phyloP scores from a whole-genome alignment of 2,329 filamentous ascomycete genomes.

The Paecilomyces formosus region DNA sequence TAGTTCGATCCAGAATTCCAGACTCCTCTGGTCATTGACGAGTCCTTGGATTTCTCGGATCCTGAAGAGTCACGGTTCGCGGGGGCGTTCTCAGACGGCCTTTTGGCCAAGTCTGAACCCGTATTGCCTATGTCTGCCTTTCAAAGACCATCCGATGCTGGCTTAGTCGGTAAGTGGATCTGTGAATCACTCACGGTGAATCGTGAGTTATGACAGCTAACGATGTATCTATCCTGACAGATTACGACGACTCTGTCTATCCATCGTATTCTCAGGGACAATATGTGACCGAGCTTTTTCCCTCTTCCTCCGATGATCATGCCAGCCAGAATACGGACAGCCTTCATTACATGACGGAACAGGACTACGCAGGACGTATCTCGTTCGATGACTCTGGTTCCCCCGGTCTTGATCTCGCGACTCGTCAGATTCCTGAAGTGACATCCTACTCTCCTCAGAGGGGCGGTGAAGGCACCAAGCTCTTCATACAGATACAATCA shows the following conservation, averaged over 20 bases:
- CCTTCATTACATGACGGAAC: slow-evolving; percentile 30
- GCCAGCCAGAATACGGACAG: slow-evolving; percentile 34
- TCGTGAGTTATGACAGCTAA: neutral
- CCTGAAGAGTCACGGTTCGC: slow-evolving; percentile 38
- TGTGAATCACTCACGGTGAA: neutral
- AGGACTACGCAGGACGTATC: slow-evolving; percentile 26
- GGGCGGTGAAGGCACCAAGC: slow-evolving; percentile 61
- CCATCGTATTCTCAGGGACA: slow-evolving; percentile 29
- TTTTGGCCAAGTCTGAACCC: slow-evolving; percentile 51
- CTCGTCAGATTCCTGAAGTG: slow-evolving; percentile 56
- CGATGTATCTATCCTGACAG: slow-evolving; percentile 12
- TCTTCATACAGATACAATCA: slow-evolving; percentile 67
- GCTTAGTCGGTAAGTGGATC: slow-evolving; percentile 67
- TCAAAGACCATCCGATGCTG: slow-evolving; percentile 65
- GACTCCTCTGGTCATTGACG: slow-evolving; percentile 41
- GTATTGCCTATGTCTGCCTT: slow-evolving; percentile 75
- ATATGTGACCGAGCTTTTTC: slow-evolving; percentile 33
- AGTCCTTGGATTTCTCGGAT: slow-evolving; percentile 39
- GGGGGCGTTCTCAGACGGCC: slow-evolving; percentile 42
- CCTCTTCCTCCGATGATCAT: slow-evolving; percentile 34
- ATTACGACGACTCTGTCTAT: slow-evolving; percentile 35
- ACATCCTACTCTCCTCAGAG: slow-evolving; percentile 62
- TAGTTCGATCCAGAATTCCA: slow-evolving; percentile 38
- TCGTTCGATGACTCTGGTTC: slow-evolving; percentile 57
- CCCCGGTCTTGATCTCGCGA: slow-evolving; percentile 58